Percentiles rank a stretch among this genome's conserved stretches.
These are phyloP conservation scores for Triangularia setosa DNA, from an alignment of 2,329 filamentous ascomycete genomes.

Conservation along the genomic window DNA sequence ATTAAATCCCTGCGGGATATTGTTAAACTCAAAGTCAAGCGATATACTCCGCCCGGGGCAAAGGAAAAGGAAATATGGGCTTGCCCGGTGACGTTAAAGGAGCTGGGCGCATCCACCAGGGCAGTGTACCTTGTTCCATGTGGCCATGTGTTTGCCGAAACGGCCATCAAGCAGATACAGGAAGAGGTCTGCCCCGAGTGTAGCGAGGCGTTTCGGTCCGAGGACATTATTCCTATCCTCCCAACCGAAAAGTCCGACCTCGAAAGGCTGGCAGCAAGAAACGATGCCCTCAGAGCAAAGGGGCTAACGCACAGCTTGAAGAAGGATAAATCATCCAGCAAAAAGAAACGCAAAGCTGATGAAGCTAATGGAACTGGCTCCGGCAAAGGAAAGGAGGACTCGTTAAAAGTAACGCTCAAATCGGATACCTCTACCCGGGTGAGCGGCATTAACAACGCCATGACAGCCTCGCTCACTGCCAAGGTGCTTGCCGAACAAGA, in stretches of 20 bases:
- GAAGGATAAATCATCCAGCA: conserved; percentile 63
- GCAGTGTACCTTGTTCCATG: conserved; percentile 90
- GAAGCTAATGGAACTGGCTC: conserved; percentile 38
- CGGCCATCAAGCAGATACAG: conserved; percentile 75
- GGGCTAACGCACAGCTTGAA: conserved; percentile 85
- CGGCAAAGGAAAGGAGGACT: conserved; percentile 32
- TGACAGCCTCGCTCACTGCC: conserved; percentile 79
- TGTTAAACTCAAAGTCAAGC: conserved; percentile 75
- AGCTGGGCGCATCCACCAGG: conserved; percentile 73
- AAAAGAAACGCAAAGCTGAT: conserved; percentile 69
- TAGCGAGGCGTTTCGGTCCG: conserved; percentile 63
- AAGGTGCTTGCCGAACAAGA: conserved; percentile 86
- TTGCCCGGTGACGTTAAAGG: conserved; percentile 84
- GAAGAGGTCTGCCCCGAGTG: conserved; percentile 67
- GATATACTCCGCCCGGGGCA: conserved; percentile 29
- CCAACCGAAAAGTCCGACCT: conserved; percentile 69
- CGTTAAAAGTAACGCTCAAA: conserved; percentile 20
- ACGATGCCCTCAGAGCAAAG: conserved; percentile 63
- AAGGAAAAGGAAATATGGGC: conserved; percentile 61
- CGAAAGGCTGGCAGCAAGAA: conserved; percentile 59
- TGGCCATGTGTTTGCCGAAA: conserved; percentile 88
- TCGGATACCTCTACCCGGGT: conserved; percentile 33
- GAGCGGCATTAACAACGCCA: conserved; percentile 78
- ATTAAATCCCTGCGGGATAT: conserved; percentile 83
- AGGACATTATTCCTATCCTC: conserved; percentile 80